Evolutionary conservation across 169 alveolate genomes (phyloP).

Genomic region (Cryptosporidium tyzzeri): DNA sequence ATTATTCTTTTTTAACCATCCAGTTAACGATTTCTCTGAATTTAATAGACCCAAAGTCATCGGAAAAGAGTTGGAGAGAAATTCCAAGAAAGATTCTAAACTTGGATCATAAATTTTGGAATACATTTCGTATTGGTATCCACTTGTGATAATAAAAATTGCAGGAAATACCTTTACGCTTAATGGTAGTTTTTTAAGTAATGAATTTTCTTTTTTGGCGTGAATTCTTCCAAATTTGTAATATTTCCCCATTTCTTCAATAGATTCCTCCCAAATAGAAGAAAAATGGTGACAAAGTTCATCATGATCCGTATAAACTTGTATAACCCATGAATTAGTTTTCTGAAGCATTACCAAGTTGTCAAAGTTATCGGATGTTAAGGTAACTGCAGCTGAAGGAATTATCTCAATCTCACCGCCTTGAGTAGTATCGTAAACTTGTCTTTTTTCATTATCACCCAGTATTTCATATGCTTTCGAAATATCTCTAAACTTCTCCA

Average conservation of each 20-base stretch:
- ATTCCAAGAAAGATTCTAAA: conserved; percentile 77
- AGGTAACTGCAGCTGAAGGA: conserved; percentile 79
- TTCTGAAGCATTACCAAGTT: conserved; percentile 75
- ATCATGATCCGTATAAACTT: conserved; percentile 81
- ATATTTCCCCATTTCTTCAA: conserved; percentile 78
- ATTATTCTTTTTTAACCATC: conserved; percentile 27
- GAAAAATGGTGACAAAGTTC: conserved; percentile 79
- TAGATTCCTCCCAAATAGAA: conserved; percentile 81
- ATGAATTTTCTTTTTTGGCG: conserved; percentile 75
- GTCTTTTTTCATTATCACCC: conserved; percentile 86
- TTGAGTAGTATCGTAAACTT: conserved; percentile 84
- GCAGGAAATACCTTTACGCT: conserved; percentile 81
- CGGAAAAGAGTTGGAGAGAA: conserved; percentile 76
- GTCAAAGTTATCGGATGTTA: conserved; percentile 74
- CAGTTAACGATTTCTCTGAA: conserved; percentile 4
- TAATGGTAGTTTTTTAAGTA: conserved; percentile 79
- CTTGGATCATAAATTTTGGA: conserved; percentile 78
- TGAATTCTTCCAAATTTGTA: conserved; percentile 80
- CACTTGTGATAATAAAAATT: conserved; percentile 77
- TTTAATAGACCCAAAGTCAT: conserved; percentile 24
- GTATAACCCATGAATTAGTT: conserved; percentile 79
- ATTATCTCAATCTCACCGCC: conserved; percentile 79
- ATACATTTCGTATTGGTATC: conserved; percentile 78
- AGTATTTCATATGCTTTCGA: conserved; percentile 90
- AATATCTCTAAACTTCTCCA: conserved; percentile 83